Conservation (phyloP, 2,329 filamentous ascomycete genomes). For the Botryosphaeria agaves region DNA sequence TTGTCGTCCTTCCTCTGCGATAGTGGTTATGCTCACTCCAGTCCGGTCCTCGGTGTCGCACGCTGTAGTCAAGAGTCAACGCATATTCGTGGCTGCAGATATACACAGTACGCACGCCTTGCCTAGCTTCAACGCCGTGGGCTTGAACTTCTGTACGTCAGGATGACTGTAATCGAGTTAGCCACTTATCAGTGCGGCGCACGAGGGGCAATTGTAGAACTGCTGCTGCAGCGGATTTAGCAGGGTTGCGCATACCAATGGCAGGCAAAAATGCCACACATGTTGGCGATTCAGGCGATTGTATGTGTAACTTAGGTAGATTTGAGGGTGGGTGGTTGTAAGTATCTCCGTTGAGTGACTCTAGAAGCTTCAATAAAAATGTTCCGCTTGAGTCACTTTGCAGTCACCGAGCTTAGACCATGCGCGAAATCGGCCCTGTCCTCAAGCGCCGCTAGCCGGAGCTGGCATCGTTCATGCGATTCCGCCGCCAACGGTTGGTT, state of each 20-base stretch:
- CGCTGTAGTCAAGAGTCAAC: slow-evolving; percentile 35
- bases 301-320: no score
- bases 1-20: slow-evolving; percentile 12
- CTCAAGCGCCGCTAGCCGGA: no score
- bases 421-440: no score
- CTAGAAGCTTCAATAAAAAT: no score
- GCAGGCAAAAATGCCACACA: slow-evolving; percentile 97
- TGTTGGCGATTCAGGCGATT: slow-evolving; percentile 36
- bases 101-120: slow-evolving; percentile 55
- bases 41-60: slow-evolving; percentile 93
- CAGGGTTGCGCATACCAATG: slow-evolving; percentile 43
- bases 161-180: slow-evolving; percentile 43
- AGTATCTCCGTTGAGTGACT: no score
- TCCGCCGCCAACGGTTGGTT: no score
- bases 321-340: no score
- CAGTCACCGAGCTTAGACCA: no score
- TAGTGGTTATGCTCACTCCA: slow-evolving; percentile 60
- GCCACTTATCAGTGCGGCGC: not conserved
- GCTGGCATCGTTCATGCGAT: no score
- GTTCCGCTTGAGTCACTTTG: no score
- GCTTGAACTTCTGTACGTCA: slow-evolving; percentile 92
- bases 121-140: slow-evolving; percentile 77
- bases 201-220: slow-evolving; percentile 9
- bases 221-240: slow-evolving; percentile 11
- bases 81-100: slow-evolving; percentile 3